These are phyloP conservation scores for Chlamydomonas reinhardtii DNA, from an alignment of 163 green algal species.

Conservation along the genomic window DNA sequence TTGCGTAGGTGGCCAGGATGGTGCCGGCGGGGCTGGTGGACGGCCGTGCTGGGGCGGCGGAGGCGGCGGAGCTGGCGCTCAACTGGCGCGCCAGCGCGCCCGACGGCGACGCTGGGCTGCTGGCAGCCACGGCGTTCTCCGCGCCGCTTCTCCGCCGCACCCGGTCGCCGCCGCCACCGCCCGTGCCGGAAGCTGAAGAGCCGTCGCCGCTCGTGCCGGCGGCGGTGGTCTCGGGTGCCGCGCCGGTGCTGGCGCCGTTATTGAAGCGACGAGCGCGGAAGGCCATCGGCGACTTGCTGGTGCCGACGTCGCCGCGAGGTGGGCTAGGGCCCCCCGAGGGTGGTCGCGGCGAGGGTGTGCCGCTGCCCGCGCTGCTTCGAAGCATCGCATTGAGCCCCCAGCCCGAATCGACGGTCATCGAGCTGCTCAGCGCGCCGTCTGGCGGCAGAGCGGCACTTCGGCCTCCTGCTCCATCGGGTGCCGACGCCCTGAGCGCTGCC, in stretches of 20 bases:
- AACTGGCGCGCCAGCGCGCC: neutral
- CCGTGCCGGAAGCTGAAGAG: too few species aligned
- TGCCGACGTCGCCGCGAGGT: neutral
- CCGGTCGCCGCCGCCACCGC: neutral
- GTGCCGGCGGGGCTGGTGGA: slow-evolving; percentile 1
- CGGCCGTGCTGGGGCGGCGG: neutral
- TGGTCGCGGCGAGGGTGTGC: neutral
- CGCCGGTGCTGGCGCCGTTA: neutral
- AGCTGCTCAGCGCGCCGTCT: slow-evolving; percentile 33
- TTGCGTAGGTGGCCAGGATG: slow-evolving; percentile 32
- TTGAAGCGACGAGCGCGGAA: slow-evolving; percentile 39
- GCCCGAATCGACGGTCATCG: neutral
- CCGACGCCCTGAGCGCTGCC: too few species aligned
- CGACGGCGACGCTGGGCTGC: neutral
- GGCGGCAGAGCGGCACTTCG: neutral
- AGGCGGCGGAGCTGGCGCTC: slow-evolving; percentile 17
- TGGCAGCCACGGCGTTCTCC: neutral
- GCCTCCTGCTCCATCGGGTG: too few species aligned
- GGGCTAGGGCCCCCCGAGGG: neutral
- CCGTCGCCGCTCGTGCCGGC: too few species aligned
- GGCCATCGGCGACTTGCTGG: slow-evolving; percentile 39
- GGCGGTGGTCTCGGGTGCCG: too few species aligned
- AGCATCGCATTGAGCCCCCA: slow-evolving; percentile 36
- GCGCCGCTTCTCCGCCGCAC: too few species aligned
- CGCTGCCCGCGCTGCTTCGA: neutral